A percentile compares a stretch with the other conserved stretches of the same genome.
phyloP scores from a whole-genome alignment of 192 early-diverging fungal species.

The Funneliformis mosseae region DNA sequence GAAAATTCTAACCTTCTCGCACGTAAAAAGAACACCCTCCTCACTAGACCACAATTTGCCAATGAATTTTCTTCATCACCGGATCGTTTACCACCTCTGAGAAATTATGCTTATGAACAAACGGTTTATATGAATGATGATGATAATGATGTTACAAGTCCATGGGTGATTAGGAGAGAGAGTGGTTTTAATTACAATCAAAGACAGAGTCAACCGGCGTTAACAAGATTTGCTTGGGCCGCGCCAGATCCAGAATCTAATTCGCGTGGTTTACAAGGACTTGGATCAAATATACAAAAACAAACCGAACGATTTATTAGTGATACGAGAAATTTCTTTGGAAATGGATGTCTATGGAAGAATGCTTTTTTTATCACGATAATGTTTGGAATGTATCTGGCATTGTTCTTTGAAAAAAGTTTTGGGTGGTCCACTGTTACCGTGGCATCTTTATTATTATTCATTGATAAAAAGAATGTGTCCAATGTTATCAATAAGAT shows the following conservation, averaged over 20 bases:
- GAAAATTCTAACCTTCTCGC: background rate
- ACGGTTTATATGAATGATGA: slow-evolving; percentile 6
- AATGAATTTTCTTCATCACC: background rate
- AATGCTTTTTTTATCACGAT: background rate
- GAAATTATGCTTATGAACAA: background rate
- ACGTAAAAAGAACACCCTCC: background rate
- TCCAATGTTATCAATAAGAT: background rate
- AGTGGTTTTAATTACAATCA: background rate
- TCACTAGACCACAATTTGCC: background rate
- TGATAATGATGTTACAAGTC: background rate
- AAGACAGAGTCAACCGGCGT: background rate
- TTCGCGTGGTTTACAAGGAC: background rate
- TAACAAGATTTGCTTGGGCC: background rate
- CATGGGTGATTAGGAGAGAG: slow-evolving; percentile 6
- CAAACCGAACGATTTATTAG: background rate
- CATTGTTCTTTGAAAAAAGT: background rate
- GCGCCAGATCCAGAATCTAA: background rate
- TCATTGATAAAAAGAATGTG: background rate
- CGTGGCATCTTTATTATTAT: background rate
- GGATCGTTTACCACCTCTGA: background rate
- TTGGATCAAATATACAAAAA: slow-evolving; percentile 8
- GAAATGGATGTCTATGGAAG: background rate
- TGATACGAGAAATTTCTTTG: background rate
- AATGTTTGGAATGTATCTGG: slow-evolving; percentile 9
- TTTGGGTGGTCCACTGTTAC: background rate